Conservation (phyloP, 2,329 filamentous ascomycete genomes). For the Colletotrichum tanaceti region DNA sequence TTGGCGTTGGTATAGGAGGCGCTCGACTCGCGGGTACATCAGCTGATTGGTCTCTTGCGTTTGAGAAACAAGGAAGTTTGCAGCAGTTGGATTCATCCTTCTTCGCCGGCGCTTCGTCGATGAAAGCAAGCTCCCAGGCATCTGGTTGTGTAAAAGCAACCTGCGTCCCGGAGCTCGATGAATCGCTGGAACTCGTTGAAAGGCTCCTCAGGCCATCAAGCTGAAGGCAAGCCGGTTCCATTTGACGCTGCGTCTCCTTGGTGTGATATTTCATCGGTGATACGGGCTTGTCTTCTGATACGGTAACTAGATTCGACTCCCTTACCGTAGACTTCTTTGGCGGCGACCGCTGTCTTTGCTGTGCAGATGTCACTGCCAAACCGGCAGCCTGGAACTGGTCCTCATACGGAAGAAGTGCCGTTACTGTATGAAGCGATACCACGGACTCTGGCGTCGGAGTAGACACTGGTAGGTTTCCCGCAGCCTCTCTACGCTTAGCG, state of each 20-base stretch:
- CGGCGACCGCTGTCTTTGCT: conserved; percentile 49
- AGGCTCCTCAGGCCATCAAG: conserved; percentile 38
- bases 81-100: conserved; percentile 41
- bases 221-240: conserved; percentile 24
- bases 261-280: conserved; percentile 25
- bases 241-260: background rate
- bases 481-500: conserved; percentile 49
- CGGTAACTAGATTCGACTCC: background rate
- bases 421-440: conserved; percentile 62
- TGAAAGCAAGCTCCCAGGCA: conserved; percentile 50
- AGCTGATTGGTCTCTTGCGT: conserved; percentile 11
- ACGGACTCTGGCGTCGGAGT: conserved; percentile 57
- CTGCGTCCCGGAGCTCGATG: conserved; percentile 46
- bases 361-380: conserved; percentile 66
- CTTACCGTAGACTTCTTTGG: background rate
- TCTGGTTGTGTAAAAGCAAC: conserved; percentile 48
- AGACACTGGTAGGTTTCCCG: conserved; percentile 52
- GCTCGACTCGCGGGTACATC: background rate
- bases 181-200: conserved; percentile 14
- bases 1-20: conserved; percentile 17
- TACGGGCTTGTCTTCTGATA: background rate
- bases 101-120: conserved; percentile 46
- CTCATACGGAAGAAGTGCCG: conserved; percentile 64
- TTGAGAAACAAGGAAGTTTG: conserved; percentile 24
- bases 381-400: conserved; percentile 65